Evolutionary conservation across 2,329 filamentous ascomycete species (phyloP).

Genomic region (Mycosphaerelloides madeirae): DNA sequence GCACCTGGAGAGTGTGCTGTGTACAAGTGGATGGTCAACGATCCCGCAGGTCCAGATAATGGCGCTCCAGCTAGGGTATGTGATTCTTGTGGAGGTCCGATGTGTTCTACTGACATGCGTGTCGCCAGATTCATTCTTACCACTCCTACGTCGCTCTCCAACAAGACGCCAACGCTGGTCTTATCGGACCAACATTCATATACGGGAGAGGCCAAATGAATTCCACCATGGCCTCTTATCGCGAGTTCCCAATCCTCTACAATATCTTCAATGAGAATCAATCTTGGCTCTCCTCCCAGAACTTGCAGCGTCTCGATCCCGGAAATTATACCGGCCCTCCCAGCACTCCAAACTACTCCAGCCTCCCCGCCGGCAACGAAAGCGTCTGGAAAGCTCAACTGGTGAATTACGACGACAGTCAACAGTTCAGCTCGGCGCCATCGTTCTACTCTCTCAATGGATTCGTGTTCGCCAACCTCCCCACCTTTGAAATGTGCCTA

Average conservation of each 20-base stretch:
- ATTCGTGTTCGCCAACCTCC: slow-evolving; percentile 28
- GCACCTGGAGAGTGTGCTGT: slow-evolving; percentile 23
- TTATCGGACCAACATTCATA: slow-evolving; percentile 26
- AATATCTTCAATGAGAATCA: slow-evolving; percentile 24
- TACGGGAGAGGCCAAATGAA: slow-evolving; percentile 27
- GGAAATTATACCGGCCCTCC: background rate
- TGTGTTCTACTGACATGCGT: background rate
- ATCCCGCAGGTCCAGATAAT: slow-evolving; percentile 12
- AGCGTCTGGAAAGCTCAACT: slow-evolving; percentile 22
- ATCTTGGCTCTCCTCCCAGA: slow-evolving; percentile 24
- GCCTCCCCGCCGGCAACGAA: slow-evolving; percentile 15
- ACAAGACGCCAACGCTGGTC: slow-evolving; percentile 23
- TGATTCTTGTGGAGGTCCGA: too few relatives aligned
- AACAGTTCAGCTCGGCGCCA: slow-evolving; percentile 14
- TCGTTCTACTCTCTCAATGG: slow-evolving; percentile 26
- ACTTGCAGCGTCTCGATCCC: slow-evolving; percentile 9
- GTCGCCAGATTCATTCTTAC: slow-evolving; percentile 24
- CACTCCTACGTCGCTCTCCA: slow-evolving; percentile 28
- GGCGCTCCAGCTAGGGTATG: slow-evolving; percentile 12
- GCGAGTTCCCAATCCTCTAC: slow-evolving; percentile 26
- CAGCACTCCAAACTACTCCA: slow-evolving; percentile 1
- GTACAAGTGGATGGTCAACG: slow-evolving; percentile 26
- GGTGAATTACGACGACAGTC: slow-evolving; percentile 15
- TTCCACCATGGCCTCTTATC: slow-evolving; percentile 23
- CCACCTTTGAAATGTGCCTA: slow-evolving; percentile 29